Percentiles rank a stretch among this genome's conserved stretches.
Evolutionary conservation across 164 flowering plant genomes (phyloP).

Genomic region (Vitis vinifera): DNA sequence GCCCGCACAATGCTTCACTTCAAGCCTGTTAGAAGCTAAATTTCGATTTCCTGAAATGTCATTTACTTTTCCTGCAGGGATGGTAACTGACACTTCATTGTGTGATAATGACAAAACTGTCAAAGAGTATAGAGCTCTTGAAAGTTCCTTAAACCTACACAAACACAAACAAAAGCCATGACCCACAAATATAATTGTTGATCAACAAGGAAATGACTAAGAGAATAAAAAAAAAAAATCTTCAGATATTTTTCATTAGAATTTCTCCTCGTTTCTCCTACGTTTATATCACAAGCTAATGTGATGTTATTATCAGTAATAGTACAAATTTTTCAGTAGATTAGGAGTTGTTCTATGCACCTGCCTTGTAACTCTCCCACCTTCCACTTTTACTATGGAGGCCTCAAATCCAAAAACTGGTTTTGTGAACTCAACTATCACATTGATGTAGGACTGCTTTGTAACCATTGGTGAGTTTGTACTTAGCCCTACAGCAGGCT

Average conservation of each 20-base stretch:
- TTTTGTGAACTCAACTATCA: slow-evolving; percentile 54
- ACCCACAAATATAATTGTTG: neutral
- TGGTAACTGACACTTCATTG: slow-evolving; percentile 33
- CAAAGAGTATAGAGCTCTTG: slow-evolving; percentile 51
- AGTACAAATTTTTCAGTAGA: neutral
- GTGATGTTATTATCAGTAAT: neutral
- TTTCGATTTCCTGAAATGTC: slow-evolving; percentile 64
- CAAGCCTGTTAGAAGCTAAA: slow-evolving; percentile 47
- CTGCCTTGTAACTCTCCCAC: slow-evolving; percentile 69
- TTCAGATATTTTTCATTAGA: too few species aligned
- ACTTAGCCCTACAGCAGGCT: slow-evolving; percentile 41
- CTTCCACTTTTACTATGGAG: slow-evolving; percentile 39
- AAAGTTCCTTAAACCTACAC: slow-evolving; percentile 51
- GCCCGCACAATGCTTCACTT: slow-evolving; percentile 48
- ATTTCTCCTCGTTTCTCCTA: too few species aligned
- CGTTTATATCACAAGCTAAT: too few species aligned
- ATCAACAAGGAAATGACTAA: too few species aligned
- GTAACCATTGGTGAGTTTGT: slow-evolving; percentile 36
- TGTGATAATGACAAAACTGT: slow-evolving; percentile 33
- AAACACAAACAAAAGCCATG: slow-evolving; percentile 14
- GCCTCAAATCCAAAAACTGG: slow-evolving; percentile 61
- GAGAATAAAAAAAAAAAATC: too few species aligned
- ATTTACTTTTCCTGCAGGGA: slow-evolving; percentile 50
- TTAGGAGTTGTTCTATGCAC: slow-evolving; percentile 33
- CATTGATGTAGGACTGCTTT: slow-evolving; percentile 35